These are phyloP conservation scores for Chaetoceros muelleri DNA, from an alignment of 108 stramenopile species.

Conservation along the genomic window DNA sequence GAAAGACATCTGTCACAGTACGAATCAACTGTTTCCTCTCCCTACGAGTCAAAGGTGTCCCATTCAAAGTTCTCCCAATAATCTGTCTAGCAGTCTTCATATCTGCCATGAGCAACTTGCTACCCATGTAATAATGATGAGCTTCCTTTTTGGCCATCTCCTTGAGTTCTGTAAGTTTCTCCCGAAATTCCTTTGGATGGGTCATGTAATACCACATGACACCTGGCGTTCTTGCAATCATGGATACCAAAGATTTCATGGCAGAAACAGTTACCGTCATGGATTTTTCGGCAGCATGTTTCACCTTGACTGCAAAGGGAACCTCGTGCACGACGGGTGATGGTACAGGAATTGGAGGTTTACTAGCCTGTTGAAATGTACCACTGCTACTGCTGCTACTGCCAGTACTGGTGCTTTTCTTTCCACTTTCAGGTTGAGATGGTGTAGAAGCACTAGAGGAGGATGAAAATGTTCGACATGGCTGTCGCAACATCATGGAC, in stretches of 20 bases:
- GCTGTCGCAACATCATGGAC: too few species aligned
- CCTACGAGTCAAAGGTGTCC: slow-evolving; percentile 83
- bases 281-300: background rate
- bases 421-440: too few species aligned
- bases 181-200: slow-evolving; percentile 42
- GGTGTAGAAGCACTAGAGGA: too few species aligned
- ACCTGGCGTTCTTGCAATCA: slow-evolving; percentile 51
- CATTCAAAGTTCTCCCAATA: slow-evolving; percentile 61
- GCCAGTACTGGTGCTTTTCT: too few species aligned
- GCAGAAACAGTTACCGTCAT: slow-evolving; percentile 13
- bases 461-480: too few species aligned
- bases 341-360: too few species aligned
- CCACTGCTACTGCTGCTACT: too few species aligned
- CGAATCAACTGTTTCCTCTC: slow-evolving; percentile 94
- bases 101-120: slow-evolving; percentile 90
- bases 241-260: slow-evolving; percentile 18
- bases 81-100: slow-evolving; percentile 80
- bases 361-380: too few species aligned
- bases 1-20: slow-evolving; percentile 93
- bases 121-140: slow-evolving; percentile 94
- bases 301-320: background rate
- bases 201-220: slow-evolving; percentile 50
- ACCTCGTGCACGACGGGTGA: too few species aligned
- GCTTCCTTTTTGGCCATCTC: slow-evolving; percentile 59
- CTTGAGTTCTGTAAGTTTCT: slow-evolving; percentile 52